Evolutionary conservation across 805 yeast genomes (phyloP).

Genomic region (Starmerella kuoi): DNA sequence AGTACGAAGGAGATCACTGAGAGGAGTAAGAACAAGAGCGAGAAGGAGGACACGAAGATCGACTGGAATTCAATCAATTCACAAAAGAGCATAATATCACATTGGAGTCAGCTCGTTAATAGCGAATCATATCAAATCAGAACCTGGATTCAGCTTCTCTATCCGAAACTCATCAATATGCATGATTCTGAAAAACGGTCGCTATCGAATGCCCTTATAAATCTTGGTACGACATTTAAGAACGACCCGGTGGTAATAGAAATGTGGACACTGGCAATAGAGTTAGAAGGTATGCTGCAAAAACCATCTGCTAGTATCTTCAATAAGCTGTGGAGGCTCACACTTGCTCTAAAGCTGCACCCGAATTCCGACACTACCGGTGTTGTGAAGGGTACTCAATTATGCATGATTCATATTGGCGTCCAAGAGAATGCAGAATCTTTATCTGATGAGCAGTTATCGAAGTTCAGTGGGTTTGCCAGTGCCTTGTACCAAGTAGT

Average conservation of each 20-base stretch:
- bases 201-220: conserved; percentile 4
- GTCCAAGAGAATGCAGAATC: neutral
- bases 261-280: conserved; percentile 5
- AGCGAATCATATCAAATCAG: neutral
- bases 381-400: neutral
- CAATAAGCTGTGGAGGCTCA: conserved; percentile 4
- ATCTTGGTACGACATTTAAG: conserved; percentile 5
- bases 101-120: neutral
- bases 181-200: neutral
- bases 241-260: neutral
- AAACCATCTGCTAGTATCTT: conserved; percentile 3
- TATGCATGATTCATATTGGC: neutral
- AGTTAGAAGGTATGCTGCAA: conserved; percentile 2
- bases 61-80: neutral
- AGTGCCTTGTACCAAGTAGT: no score
- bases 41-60: neutral
- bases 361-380: neutral
- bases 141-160: neutral
- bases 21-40: neutral
- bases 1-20: neutral
- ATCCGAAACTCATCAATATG: neutral
- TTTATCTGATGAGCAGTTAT: neutral
- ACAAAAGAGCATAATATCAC: neutral
- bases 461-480: neutral
- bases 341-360: neutral